These are phyloP conservation scores for Pythium phragmitis DNA, from an alignment of 352 stramenopile species.

Conservation along the genomic window DNA sequence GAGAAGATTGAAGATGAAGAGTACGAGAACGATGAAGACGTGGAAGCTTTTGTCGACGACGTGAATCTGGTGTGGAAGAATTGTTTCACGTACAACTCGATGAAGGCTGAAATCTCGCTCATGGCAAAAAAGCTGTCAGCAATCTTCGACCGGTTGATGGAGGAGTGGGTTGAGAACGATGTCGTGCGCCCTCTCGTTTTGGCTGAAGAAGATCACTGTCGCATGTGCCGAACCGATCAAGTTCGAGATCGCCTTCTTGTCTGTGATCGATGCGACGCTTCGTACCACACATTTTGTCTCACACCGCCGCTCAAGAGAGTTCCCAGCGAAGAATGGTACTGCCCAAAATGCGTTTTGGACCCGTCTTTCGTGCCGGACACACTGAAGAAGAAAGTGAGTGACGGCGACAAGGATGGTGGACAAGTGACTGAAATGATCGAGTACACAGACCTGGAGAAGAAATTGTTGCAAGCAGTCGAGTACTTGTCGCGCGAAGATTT, in stretches of 20 bases:
- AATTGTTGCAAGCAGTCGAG: slow-evolving; percentile 52
- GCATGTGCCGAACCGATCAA: slow-evolving; percentile 69
- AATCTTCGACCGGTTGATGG: slow-evolving; percentile 80
- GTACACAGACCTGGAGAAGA: slow-evolving; percentile 49
- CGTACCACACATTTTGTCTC: slow-evolving; percentile 84
- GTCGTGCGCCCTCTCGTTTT: slow-evolving; percentile 52
- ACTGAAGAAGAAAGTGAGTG: slow-evolving; percentile 37
- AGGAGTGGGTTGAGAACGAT: slow-evolving; percentile 73
- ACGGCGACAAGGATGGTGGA: slow-evolving; percentile 18
- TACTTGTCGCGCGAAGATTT: slow-evolving; percentile 74
- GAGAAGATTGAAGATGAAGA: slow-evolving; percentile 87
- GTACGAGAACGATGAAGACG: slow-evolving; percentile 79
- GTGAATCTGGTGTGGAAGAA: slow-evolving; percentile 85
- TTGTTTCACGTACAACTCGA: slow-evolving; percentile 82
- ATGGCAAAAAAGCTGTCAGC: slow-evolving; percentile 73
- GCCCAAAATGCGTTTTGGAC: slow-evolving; percentile 54
- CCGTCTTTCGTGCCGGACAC: slow-evolving; percentile 56
- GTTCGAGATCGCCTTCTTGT: slow-evolving; percentile 64
- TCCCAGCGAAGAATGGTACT: slow-evolving; percentile 77
- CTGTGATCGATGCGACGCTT: slow-evolving; percentile 81
- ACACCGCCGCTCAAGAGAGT: slow-evolving; percentile 52
- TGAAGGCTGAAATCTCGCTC: slow-evolving; percentile 77
- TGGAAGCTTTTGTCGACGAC: slow-evolving; percentile 81
- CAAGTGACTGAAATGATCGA: slow-evolving; percentile 56
- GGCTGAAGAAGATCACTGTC: slow-evolving; percentile 77